Conservation (phyloP, 2,329 filamentous ascomycete genomes). For the Curvularia eragrostidis region DNA sequence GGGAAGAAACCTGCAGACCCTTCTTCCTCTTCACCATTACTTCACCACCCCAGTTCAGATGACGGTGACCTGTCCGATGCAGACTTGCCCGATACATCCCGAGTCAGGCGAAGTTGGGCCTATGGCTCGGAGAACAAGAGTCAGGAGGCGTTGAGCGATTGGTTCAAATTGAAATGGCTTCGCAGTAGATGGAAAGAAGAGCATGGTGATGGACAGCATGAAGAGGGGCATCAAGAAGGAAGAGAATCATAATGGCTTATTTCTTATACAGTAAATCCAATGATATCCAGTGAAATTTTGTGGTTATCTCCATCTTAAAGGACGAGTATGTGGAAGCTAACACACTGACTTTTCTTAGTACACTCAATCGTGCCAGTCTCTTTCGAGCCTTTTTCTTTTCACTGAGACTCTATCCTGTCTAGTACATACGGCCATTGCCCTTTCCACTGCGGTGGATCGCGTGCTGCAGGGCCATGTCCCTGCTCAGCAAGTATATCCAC, state of each 20-base stretch:
- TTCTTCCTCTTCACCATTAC: slow-evolving; percentile 29
- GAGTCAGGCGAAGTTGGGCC: slow-evolving; percentile 38
- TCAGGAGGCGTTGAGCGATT: slow-evolving; percentile 42
- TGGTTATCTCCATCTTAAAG: background rate
- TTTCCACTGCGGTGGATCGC: no score
- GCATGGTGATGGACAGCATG: slow-evolving; percentile 21
- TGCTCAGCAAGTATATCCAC: no score
- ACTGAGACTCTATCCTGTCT: background rate
- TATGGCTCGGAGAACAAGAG: slow-evolving; percentile 27
- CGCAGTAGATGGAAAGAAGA: slow-evolving; percentile 45
- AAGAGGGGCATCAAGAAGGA: slow-evolving; percentile 18
- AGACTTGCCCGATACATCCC: slow-evolving; percentile 27
- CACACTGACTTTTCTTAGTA: background rate
- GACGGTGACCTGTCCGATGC: slow-evolving; percentile 42
- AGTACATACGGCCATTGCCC: no score
- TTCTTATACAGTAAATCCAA: background rate
- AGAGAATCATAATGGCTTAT: slow-evolving; percentile 22
- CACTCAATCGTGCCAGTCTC: no score
- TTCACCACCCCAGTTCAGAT: slow-evolving; percentile 38
- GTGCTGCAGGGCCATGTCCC: no score
- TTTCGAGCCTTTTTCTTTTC: background rate
- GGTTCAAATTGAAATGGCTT: slow-evolving; percentile 50
- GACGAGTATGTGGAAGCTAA: background rate
- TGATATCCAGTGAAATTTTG: background rate
- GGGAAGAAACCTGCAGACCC: slow-evolving; percentile 38